Percentiles rank a stretch among this genome's conserved stretches.
phyloP scores from a whole-genome alignment of 306 rosid species.

The Trichosanthes cucumerina region DNA sequence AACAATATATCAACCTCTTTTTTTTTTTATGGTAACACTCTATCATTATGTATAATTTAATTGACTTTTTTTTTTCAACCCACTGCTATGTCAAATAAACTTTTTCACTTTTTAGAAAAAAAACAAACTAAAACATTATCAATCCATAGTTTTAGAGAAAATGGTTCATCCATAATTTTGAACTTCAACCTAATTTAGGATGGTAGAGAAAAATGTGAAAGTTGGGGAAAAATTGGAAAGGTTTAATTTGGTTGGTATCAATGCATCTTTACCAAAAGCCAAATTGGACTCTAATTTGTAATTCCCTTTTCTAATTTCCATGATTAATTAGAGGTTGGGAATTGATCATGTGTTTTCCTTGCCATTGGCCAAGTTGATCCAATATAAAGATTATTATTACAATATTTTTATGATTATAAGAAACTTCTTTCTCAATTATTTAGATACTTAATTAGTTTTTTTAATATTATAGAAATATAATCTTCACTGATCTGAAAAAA shows the following conservation, averaged over 20 bases:
- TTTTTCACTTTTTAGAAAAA: neutral
- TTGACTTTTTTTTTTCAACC: too few species aligned
- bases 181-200: neutral
- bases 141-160: neutral
- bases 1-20: too few species aligned
- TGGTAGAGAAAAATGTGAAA: neutral
- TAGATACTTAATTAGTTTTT: too few species aligned
- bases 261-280: neutral
- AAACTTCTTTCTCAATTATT: neutral
- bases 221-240: neutral
- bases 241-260: neutral
- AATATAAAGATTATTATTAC: too few species aligned
- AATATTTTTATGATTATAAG: too few species aligned
- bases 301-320: neutral
- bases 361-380: neutral
- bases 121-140: neutral
- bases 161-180: neutral
- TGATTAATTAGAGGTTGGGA: too few species aligned
- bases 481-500: too few species aligned
- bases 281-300: neutral
- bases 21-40: too few species aligned
- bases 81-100: neutral
- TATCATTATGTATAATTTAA: too few species aligned
- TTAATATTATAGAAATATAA: too few species aligned
- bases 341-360: neutral